phyloP scores from a whole-genome alignment of 202 grass and related monocot genomes.

The Zizania palustris region DNA sequence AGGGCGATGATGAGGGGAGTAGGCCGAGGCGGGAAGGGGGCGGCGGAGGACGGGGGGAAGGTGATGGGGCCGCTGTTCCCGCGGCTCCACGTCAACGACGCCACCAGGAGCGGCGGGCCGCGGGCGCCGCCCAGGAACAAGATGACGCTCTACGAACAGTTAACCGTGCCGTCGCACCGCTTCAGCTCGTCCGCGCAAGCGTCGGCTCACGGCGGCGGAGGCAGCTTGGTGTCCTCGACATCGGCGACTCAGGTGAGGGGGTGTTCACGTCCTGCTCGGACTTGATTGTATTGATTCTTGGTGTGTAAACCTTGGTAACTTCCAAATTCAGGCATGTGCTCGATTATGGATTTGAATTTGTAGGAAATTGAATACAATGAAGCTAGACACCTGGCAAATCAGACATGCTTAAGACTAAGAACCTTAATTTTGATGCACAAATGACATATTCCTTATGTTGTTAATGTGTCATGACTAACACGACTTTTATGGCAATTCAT shows the following conservation, averaged over 20 bases:
- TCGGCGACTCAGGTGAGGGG: constrained; percentile 53
- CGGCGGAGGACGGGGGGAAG: constrained; percentile 53
- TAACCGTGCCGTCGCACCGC: constrained; percentile 73
- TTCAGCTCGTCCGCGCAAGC: constrained; percentile 35
- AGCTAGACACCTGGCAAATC: background rate
- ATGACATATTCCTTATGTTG: background rate
- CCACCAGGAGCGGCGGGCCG: constrained; percentile 56
- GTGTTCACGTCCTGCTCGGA: too few relatives aligned
- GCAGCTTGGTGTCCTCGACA: constrained; percentile 41
- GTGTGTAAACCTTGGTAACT: too few relatives aligned
- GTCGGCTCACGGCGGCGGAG: constrained; percentile 9
- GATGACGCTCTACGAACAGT: constrained; percentile 96
- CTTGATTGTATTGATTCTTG: too few relatives aligned
- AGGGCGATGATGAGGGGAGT: constrained; percentile 18
- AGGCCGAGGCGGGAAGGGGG: constrained; percentile 36
- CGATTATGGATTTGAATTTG: background rate
- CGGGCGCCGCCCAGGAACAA: constrained; percentile 84
- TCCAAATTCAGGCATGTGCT: background rate
- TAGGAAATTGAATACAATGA: too few relatives aligned
- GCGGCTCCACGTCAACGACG: constrained; percentile 79
- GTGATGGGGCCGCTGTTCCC: constrained; percentile 82
- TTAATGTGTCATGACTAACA: background rate
- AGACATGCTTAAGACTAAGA: background rate
- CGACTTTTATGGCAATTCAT: too few relatives aligned
- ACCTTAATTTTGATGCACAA: background rate